Base-by-base conservation (phyloP, 352 stramenopile genomes). In the Pilasporangium apinafurcum region DNA sequence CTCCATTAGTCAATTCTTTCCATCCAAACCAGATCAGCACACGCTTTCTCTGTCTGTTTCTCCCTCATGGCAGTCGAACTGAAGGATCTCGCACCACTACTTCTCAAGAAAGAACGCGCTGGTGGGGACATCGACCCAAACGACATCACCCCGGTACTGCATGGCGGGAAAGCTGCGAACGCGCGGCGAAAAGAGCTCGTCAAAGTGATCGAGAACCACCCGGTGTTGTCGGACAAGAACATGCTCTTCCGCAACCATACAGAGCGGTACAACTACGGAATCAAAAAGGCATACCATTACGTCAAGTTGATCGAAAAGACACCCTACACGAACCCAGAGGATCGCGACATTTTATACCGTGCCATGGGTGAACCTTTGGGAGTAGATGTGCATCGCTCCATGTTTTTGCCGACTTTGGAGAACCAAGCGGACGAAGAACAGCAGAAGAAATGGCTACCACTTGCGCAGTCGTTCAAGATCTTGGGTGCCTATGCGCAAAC, bases 401-500 rank as follows among this genome's bases (percentile, higher is more conserved):
- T 90, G 65, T 81, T 85, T 44, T 53, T 83, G 2, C 69, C 67
- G n/a, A 83, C 76, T 8, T 50, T 95, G 4, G 65, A 76, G 49
- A 78, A 85, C 57, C 78, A 92, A 31, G 75, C 66, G 8, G 56
- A 55, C 26, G 58, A 68, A 2, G 52, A 72, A 16, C 83, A 95
- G 53, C 61, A 72, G 32, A 50, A 53, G 17, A 69, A 68, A 34
- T 92, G 82, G 82, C 48, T 92, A 9, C 63, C 65, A 8, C 55
- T 87, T 3, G 79, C 83, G 13, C 59, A 47, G 14, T 76, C 55
- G 40, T 88, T 57, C 62, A 59, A 68, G 41, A 88, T 94, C 35
- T 38, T 86, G 2, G 92, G 92, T 13, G 96, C 82, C 16, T 98
- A 98, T 49, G 92, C 92, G 2, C 95, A 98, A 62, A 98, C 95